Evolutionary conservation across 75 land plant species (phyloP), one percentile per base, ranked within the genome.

Genomic region (Azolla pinnata): DNA sequence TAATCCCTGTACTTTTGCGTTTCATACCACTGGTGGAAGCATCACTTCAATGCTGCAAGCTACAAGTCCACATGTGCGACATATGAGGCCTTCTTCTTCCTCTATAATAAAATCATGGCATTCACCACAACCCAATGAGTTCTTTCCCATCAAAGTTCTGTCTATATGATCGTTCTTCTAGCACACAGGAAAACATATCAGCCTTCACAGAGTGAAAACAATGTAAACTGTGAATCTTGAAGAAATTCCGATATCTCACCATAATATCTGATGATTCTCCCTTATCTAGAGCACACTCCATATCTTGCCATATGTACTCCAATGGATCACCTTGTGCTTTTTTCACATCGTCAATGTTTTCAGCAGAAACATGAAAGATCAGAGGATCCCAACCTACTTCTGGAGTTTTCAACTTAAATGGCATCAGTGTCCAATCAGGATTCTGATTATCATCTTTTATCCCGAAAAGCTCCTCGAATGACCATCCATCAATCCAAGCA

Each of bases 41-140:
- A 81, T 57, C 25, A 71, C 20, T 44, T 59, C 62, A 12, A 81
- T 81, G 24, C 70, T 73, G 52, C 60, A 44, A 29, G 54, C 58
- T 25, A 83, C 69, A 45, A 31, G 31, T 24, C 67, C 68, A 54
- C 87, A 83, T 29, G 56, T 53, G 33, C 40, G 71, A 65, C 87
- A 83, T n/a, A 44, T 62, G 19, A 70, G 38, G 51, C 87, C 87
- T 51, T 67, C 45, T 34, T 71, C 62, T 27, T 74, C 85, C 57
- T 81, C 75, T 31, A 81, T 42, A 46, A 65, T 19, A 53, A 73
- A 51, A 1, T 50, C 24, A 66, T 83, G 86, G 26, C 62, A n/a
- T 44, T 62, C 10, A 25, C 55, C 45, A 21, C 67, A 47, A n/a
- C n/a, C n/a, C n/a, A n/a, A n/a, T n/a, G n/a, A n/a, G n/a, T n/a